Percentiles rank a stretch among this genome's conserved stretches.
Conservation (phyloP, 1,284 basidiomycete genomes). For the Anthracocystis panici-leucophaei region DNA sequence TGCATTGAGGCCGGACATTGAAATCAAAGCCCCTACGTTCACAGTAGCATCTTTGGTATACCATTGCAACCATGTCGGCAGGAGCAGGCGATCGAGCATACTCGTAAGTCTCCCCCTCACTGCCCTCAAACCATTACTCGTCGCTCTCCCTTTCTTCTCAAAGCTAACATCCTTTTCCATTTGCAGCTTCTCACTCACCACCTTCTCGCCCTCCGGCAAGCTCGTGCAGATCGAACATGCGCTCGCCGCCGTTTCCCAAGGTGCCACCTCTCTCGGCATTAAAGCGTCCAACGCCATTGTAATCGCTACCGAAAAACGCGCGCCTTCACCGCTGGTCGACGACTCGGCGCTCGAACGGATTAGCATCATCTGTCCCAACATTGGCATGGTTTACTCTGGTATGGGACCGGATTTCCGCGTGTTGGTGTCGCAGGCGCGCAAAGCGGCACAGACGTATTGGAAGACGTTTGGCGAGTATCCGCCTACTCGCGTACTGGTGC, state of each 20-base stretch:
- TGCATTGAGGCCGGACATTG: not conserved
- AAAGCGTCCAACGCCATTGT: slow-evolving; percentile 99
- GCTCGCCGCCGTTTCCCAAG: slow-evolving; percentile 85
- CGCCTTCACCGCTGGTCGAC: slow-evolving; percentile 95
- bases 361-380: slow-evolving; percentile 95
- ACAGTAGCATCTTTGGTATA: not conserved
- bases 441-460: slow-evolving; percentile 99
- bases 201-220: slow-evolving; percentile 98
- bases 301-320: slow-evolving; percentile 99
- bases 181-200: slow-evolving; percentile 93
- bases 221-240: slow-evolving; percentile 94
- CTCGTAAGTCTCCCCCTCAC: slow-evolving; percentile 42
- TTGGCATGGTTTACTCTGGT: slow-evolving; percentile 94
- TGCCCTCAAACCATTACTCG: too few relatives aligned
- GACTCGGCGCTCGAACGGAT: slow-evolving; percentile 96
- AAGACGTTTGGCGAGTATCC: slow-evolving; percentile 99
- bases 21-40: not conserved
- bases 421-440: slow-evolving; percentile 90
- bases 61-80: slow-evolving; percentile 55
- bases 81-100: slow-evolving; percentile 68
- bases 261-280: slow-evolving; percentile 96
- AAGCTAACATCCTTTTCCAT: slow-evolving; percentile 13
- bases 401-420: slow-evolving; percentile 99
- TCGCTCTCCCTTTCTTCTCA: too few relatives aligned
- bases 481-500: slow-evolving; percentile 94